These are phyloP conservation scores for Rhizophlyctis rosea DNA, from an alignment of 192 early-diverging fungal genomes.

Conservation along the genomic window DNA sequence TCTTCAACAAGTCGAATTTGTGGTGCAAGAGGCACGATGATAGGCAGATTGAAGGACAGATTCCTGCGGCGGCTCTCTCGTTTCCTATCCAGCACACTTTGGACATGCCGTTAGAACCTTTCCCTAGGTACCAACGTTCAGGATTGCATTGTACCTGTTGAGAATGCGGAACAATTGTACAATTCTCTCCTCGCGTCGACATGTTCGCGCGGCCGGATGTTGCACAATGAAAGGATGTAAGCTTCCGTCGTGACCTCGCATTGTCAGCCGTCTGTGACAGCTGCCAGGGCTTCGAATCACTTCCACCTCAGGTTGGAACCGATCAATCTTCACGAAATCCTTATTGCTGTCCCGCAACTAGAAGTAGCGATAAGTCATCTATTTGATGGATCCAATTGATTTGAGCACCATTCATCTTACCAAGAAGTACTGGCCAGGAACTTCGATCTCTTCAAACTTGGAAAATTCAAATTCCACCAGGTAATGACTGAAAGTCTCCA, in stretches of 20 bases:
- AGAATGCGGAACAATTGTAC: conserved; percentile 92
- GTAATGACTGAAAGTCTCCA: conserved; percentile 88
- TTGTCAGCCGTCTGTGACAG: conserved; percentile 75
- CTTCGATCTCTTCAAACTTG: conserved; percentile 98
- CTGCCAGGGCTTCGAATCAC: conserved; percentile 71
- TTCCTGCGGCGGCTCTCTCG: conserved; percentile 80
- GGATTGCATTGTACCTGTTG: conserved; percentile 54
- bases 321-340: conserved; percentile 93
- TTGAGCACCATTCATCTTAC: conserved; percentile 47
- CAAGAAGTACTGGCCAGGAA: conserved; percentile 95
- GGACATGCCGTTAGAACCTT: background rate
- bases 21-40: conserved; percentile 89
- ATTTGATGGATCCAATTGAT: background rate
- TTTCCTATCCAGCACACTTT: conserved; percentile 71
- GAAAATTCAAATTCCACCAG: conserved; percentile 97
- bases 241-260: conserved; percentile 89
- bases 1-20: conserved; percentile 91
- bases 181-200: conserved; percentile 92
- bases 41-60: conserved; percentile 79
- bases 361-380: background rate
- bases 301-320: conserved; percentile 90
- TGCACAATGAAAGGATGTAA: conserved; percentile 91
- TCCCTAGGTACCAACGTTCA: background rate
- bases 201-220: conserved; percentile 84
- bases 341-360: conserved; percentile 69